Percentiles rank a stretch among this genome's conserved stretches.
Conservation (phyloP, 495 filamentous ascomycete species). For the Lophium mytilinum region DNA sequence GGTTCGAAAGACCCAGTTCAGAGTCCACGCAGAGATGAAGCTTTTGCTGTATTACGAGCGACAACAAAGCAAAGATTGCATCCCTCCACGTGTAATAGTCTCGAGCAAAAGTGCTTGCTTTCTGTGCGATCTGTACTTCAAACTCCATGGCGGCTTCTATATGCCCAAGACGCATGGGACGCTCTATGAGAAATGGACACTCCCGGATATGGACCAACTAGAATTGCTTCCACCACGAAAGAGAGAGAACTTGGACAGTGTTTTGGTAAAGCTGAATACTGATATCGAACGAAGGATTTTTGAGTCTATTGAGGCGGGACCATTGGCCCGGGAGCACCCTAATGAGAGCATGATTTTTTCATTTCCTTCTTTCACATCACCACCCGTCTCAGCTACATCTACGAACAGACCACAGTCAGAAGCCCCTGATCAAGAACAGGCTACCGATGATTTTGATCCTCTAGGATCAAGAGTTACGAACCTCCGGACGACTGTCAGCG, state of each 20-base stretch:
- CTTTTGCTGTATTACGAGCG: constrained; percentile 15
- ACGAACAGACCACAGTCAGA: background rate
- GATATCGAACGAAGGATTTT: constrained; percentile 1
- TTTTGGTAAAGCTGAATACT: background rate
- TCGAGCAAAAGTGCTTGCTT: constrained; percentile 19
- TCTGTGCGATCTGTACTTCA: constrained; percentile 18
- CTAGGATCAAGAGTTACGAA: no score
- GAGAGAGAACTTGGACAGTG: background rate
- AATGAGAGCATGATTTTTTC: constrained; percentile 8
- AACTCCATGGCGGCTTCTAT: constrained; percentile 9
- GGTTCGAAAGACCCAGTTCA: background rate
- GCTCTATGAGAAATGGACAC: constrained; percentile 15
- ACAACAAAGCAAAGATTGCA: background rate
- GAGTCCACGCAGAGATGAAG: constrained; percentile 21
- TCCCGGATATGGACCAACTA: constrained; percentile 1
- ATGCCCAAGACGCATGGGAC: constrained; percentile 14
- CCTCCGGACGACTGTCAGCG: no score
- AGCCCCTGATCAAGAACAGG: no score
- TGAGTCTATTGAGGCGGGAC: background rate
- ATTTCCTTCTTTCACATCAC: background rate
- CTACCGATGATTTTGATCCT: no score
- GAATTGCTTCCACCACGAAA: no score
- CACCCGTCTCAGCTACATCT: background rate
- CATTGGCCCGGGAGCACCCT: background rate
- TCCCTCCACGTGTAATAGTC: constrained; percentile 7